A percentile compares a stretch with the other conserved stretches of the same genome.
phyloP scores from a whole-genome alignment of 139 green algal genomes.

The Desmodesmus armatus region DNA sequence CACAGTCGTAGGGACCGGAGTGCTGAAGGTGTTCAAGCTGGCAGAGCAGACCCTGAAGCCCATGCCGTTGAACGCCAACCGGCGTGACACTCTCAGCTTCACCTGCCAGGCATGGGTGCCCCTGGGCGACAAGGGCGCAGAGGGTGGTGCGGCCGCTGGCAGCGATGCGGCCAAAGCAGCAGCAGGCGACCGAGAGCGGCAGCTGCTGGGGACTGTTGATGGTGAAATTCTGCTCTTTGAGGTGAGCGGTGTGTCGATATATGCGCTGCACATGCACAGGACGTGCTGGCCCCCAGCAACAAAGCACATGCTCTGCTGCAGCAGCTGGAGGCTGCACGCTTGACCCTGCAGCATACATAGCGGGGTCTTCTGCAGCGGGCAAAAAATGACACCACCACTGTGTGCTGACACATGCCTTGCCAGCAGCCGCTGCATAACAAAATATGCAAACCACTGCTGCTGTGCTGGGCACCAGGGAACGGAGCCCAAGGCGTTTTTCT shows the following conservation, averaged over 20 bases:
- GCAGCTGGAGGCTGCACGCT: background rate
- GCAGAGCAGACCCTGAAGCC: conserved; percentile 62
- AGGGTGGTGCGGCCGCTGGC: background rate
- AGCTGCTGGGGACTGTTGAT: conserved; percentile 80
- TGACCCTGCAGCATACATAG: background rate
- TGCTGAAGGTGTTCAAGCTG: conserved; percentile 62
- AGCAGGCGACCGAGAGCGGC: conserved; percentile 62
- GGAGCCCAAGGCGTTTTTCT: conserved; percentile 68
- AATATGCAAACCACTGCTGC: background rate
- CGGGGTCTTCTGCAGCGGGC: too few relatives aligned
- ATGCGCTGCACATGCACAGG: too few relatives aligned
- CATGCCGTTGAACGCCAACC: conserved; percentile 38
- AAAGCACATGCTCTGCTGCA: background rate
- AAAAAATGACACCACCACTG: too few relatives aligned
- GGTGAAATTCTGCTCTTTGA: conserved; percentile 88
- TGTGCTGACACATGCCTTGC: too few relatives aligned
- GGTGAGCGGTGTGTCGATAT: conserved; percentile 46
- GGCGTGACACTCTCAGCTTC: conserved; percentile 65
- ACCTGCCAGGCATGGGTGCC: conserved; percentile 75
- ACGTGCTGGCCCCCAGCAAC: too few relatives aligned
- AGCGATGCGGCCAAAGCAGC: background rate
- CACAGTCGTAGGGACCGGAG: conserved; percentile 69
- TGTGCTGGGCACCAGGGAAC: conserved; percentile 46
- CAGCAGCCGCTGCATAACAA: background rate
- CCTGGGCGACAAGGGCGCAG: conserved; percentile 3